These are phyloP conservation scores for Wickerhamiella musiphila DNA, from an alignment of 805 yeast genomes.

Conservation along the genomic window DNA sequence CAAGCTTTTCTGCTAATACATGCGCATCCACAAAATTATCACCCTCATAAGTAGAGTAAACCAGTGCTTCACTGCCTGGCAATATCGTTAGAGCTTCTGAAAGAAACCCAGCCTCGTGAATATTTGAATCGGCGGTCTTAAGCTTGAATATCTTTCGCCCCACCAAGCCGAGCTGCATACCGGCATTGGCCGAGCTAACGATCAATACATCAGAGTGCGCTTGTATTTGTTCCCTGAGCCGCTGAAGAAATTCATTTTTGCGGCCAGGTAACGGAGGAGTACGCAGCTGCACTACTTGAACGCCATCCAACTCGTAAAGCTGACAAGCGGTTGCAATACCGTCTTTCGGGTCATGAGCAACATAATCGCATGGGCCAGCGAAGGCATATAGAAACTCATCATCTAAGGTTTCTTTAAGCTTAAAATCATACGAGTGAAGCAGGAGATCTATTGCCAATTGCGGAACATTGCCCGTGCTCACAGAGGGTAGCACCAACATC, in stretches of 20 bases:
- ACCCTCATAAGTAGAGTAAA: conserved; percentile 69
- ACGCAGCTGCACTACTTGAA: conserved; percentile 50
- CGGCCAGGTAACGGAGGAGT: conserved; percentile 67
- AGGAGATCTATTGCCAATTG: conserved; percentile 65
- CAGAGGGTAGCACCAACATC: conserved; percentile 46
- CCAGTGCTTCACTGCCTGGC: conserved; percentile 16
- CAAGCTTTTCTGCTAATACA: conserved; percentile 27
- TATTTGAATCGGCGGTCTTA: background rate
- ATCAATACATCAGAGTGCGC: conserved; percentile 28
- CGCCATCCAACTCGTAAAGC: conserved; percentile 20
- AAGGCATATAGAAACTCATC: conserved; percentile 59
- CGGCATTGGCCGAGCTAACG: conserved; percentile 60
- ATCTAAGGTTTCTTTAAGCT: conserved; percentile 38
- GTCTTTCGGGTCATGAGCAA: conserved; percentile 11
- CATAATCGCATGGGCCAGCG: conserved; percentile 56
- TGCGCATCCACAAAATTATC: conserved; percentile 67
- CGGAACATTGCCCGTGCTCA: conserved; percentile 80
- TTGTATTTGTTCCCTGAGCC: conserved; percentile 28
- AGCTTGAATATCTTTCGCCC: conserved; percentile 1
- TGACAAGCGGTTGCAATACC: conserved; percentile 50
- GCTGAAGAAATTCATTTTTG: conserved; percentile 31
- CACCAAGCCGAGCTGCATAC: conserved; percentile 19
- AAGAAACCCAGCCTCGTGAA: conserved; percentile 18
- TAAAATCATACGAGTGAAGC: conserved; percentile 40
- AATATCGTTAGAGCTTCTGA: conserved; percentile 14